Evolutionary conservation across 1,139 yeast species (phyloP).

Genomic region (Spathaspora jeffriesii): DNA sequence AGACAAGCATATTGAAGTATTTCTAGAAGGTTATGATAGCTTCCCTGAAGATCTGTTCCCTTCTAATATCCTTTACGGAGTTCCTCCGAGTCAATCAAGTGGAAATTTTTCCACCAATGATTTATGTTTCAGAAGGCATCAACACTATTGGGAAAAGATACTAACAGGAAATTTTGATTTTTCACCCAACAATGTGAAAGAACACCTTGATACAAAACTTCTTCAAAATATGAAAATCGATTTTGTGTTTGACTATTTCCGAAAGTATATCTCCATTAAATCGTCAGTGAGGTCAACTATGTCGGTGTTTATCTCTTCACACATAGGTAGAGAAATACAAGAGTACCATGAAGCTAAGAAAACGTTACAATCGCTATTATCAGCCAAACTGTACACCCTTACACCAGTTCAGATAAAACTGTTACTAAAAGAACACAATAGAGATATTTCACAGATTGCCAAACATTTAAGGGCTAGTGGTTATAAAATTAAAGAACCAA

Average conservation of each 20-base stretch:
- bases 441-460: conserved; percentile 5
- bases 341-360: conserved; percentile 5
- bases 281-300: conserved; percentile 32
- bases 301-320: conserved; percentile 12
- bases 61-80: conserved; percentile 20
- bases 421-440: conserved; percentile 6
- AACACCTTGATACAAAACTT: conserved; percentile 29
- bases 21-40: conserved; percentile 22
- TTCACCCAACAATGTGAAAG: conserved; percentile 28
- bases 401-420: conserved; percentile 8
- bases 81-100: conserved; percentile 24
- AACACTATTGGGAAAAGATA: conserved; percentile 49
- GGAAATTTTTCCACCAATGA: conserved; percentile 23
- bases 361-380: conserved; percentile 5
- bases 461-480: conserved; percentile 5
- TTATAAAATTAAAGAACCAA: conserved; percentile 2
- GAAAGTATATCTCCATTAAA: conserved; percentile 30
- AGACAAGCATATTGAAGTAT: conserved; percentile 32
- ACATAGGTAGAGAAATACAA: conserved; percentile 7
- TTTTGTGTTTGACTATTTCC: conserved; percentile 32
- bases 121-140: conserved; percentile 38
- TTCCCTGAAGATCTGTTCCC: conserved; percentile 13
- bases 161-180: conserved; percentile 40
- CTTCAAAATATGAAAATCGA: conserved; percentile 24
- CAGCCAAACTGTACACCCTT: conserved; percentile 5